Evolutionary conservation across 2,329 filamentous ascomycete genomes (phyloP), one percentile per base, ranked within the genome.

Genomic region (Ascosphaera apis): DNA sequence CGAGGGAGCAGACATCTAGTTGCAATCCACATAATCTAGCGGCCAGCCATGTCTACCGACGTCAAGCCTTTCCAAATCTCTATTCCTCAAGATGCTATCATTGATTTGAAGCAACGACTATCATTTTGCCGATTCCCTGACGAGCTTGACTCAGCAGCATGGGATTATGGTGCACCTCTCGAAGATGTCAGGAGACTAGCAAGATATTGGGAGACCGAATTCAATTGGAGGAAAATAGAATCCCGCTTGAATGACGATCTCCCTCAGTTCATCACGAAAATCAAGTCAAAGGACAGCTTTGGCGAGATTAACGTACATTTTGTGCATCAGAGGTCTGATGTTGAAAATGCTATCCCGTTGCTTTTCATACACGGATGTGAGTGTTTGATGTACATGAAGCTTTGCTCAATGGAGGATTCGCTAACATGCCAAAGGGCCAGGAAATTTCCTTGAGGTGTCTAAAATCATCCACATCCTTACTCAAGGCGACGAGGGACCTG

Each of bases 361-460:
- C 49, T 80, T 1, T 78, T 80, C 48, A 59, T 62, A n/a, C 74
- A 79, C 47, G 72, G 73, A 11, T 78, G 63, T 61, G 51, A 16
- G 50, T 42, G 5, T 31, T 31, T 25, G 7, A 27, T 27, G 3
- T 15, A 17, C 2, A 7, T 16, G 18, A n/a, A 2, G 17, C 17
- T n/a, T 13, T n/a, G 55, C 46, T 69, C 68, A 76, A 76, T 0
- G 76, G 76, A 1, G 73, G 66, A 42, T 79, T 77, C 47, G 48
- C 76, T 33, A 75, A n/a, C 13, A 15, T 5, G 15, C 15, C 13
- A 30, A 34, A 60, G 55, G 70, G 73, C 76, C 75, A 0, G 75
- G 74, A 1, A 72, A 66, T 42, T 77, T 76, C 47, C 47, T 74
- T 35, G 73, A 80, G 52, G 71, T 69, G 2, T 53, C 56, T 15